Evolutionary conservation across 2,329 filamentous ascomycete genomes (phyloP).

Genomic region (Arthroderma uncinatum): DNA sequence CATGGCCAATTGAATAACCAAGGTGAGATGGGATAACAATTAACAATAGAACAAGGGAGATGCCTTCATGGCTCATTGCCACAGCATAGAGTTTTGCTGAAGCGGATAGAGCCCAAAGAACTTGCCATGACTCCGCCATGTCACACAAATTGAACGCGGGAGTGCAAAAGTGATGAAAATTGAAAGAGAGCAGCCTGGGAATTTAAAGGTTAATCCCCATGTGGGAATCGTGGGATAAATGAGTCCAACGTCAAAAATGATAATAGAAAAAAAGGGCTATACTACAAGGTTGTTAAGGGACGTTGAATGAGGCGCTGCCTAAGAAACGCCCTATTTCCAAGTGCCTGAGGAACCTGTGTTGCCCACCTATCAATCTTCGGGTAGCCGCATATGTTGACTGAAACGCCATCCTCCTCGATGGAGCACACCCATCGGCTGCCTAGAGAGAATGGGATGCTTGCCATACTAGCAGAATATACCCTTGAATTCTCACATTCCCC

Average conservation of each 20-base stretch:
- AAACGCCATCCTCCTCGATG: slow-evolving; percentile 11
- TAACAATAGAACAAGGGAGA: slow-evolving; percentile 1
- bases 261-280: not conserved
- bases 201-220: not conserved
- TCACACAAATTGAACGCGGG: not conserved
- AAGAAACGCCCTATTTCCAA: slow-evolving; percentile 8
- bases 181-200: not conserved
- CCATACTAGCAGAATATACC: not conserved
- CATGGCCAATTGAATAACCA: not conserved
- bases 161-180: not conserved
- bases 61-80: too few species aligned
- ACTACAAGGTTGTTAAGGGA: not conserved
- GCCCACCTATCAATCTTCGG: slow-evolving; percentile 6
- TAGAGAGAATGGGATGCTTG: not conserved
- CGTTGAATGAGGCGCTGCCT: slow-evolving; percentile 6
- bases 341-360: slow-evolving; percentile 4
- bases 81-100: not conserved
- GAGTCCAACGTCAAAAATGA: not conserved
- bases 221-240: not conserved
- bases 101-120: not conserved
- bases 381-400: slow-evolving; percentile 10
- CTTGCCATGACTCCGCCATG: not conserved
- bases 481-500: not conserved
- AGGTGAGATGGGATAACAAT: not conserved
- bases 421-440: slow-evolving; percentile 3